phyloP scores from a whole-genome alignment of 306 rosid genomes.

The Luffa acutangula region DNA sequence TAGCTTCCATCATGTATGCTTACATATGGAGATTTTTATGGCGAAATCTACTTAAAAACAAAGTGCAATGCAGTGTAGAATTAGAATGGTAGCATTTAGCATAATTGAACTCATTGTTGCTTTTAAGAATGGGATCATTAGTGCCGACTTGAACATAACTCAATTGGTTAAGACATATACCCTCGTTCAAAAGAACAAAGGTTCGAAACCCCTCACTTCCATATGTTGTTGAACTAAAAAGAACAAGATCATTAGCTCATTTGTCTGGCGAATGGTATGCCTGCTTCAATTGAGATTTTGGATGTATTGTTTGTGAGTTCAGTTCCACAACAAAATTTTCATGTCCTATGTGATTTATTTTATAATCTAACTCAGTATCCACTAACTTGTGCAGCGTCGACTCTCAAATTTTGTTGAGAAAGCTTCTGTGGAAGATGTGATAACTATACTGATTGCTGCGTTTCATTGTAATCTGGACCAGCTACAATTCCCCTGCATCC shows the following conservation, averaged over 20 bases:
- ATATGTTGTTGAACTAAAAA: too few relatives aligned
- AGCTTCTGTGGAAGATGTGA: constrained; percentile 76
- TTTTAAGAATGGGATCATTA: background rate
- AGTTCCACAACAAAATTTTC: background rate
- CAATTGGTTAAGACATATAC: too few relatives aligned
- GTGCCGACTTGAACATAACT: too few relatives aligned
- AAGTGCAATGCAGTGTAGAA: background rate
- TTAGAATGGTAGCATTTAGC: background rate
- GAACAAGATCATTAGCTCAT: background rate
- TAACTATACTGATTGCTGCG: constrained; percentile 63
- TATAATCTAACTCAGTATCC: constrained; percentile 10
- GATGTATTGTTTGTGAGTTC: background rate
- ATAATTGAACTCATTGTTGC: background rate
- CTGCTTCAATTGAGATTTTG: background rate
- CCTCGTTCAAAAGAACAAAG: too few relatives aligned
- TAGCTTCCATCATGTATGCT: background rate
- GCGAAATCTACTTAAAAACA: background rate
- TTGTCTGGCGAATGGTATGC: background rate
- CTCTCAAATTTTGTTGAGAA: constrained; percentile 71
- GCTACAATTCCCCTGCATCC: constrained; percentile 48
- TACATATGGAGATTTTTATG: background rate
- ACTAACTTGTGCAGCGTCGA: constrained; percentile 47
- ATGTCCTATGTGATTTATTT: constrained; percentile 8
- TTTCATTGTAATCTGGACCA: constrained; percentile 48
- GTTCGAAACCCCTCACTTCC: too few relatives aligned